Evolutionary conservation across 768 basidiomycete genomes (phyloP), one percentile per base, ranked within the genome.

Genomic region (Russula vinacea): DNA sequence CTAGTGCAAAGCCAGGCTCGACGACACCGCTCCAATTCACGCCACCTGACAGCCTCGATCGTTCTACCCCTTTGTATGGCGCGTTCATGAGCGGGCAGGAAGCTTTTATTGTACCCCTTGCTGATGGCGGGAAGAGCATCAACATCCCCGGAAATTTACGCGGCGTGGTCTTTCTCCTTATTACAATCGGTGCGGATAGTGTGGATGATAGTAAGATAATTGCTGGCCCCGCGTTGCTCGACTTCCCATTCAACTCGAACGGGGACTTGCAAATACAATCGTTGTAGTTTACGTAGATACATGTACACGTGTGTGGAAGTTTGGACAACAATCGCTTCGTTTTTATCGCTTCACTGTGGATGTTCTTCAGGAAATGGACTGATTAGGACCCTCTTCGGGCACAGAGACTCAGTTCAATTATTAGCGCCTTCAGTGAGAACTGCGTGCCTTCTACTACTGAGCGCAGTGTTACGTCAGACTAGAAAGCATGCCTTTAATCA

Each of bases 161-260:
- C 9, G 68, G 66, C 14, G 50, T 57, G 9, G 60, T 57, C 16
- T 69, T 59, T 58, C 42, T 69, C 47, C 33, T 65, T 19, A 17
- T 69, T 49, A 68, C 66, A 11, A 67, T 33, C 14, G 58, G 56
- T 13, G 56, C 55, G 24, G 33, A 59, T 22, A 63, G 45, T 16
- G 60, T 69, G 24, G 62, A 64, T 6, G 62, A 67, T 32, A 54
- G 51, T 24, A 67, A 57, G 60, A 64, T 49, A 9, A 42, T 69
- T 13, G 68, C 68, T 3, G 68, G 68, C 29, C 68, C 68, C 9
- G 56, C 54, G 8, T 55, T 69, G 59, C 56, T 69, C 49, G 62
- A 67, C 26, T 67, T 67, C 50, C 10, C 68, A 3, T 64, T 67
- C n/a, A 53, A 64, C 40, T 61, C 68, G 44, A 44, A 42, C 5